Evolutionary conservation across 2,329 filamentous ascomycete species (phyloP).

Genomic region (Shiraia sp.): DNA sequence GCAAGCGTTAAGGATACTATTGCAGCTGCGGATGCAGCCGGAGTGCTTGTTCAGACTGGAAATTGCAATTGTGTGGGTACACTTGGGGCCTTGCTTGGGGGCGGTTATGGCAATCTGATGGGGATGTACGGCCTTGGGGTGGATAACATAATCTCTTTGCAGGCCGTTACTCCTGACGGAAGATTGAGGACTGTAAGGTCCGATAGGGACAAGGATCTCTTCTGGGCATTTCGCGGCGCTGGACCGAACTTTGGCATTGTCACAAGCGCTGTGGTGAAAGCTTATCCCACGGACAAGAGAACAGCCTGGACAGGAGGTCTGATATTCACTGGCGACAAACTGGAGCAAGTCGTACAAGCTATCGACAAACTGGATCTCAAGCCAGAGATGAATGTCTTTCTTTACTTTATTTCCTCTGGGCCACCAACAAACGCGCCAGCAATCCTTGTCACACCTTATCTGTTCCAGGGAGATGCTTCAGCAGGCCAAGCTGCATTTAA

Average conservation of each 20-base stretch:
- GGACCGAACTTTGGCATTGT: constrained; percentile 34
- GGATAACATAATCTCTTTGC: constrained; percentile 47
- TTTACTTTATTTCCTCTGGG: constrained; percentile 31
- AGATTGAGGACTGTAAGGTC: constrained; percentile 27
- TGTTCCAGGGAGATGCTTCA: constrained; percentile 32
- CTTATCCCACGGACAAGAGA: constrained; percentile 24
- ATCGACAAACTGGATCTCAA: constrained; percentile 38
- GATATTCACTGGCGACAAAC: constrained; percentile 18
- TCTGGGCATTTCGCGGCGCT: constrained; percentile 42
- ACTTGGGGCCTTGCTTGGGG: constrained; percentile 44
- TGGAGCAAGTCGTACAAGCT: constrained; percentile 37
- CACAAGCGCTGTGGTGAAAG: constrained; percentile 41
- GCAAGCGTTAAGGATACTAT: constrained; percentile 38
- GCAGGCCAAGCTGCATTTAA: constrained; percentile 39
- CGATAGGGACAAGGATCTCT: constrained; percentile 23
- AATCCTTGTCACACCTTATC: constrained; percentile 29
- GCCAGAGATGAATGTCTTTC: constrained; percentile 37
- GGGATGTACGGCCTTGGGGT: constrained; percentile 57
- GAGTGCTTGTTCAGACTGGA: constrained; percentile 23
- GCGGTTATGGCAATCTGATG: constrained; percentile 60
- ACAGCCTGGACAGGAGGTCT: constrained; percentile 19
- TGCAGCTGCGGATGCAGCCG: constrained; percentile 40
- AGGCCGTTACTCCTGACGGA: constrained; percentile 27
- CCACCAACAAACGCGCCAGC: constrained; percentile 10
- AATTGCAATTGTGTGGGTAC: constrained; percentile 29